A percentile compares a stretch with the other conserved stretches of the same genome.
Conservation (phyloP, 306 rosid species). For the Sicyos baderoa region DNA sequence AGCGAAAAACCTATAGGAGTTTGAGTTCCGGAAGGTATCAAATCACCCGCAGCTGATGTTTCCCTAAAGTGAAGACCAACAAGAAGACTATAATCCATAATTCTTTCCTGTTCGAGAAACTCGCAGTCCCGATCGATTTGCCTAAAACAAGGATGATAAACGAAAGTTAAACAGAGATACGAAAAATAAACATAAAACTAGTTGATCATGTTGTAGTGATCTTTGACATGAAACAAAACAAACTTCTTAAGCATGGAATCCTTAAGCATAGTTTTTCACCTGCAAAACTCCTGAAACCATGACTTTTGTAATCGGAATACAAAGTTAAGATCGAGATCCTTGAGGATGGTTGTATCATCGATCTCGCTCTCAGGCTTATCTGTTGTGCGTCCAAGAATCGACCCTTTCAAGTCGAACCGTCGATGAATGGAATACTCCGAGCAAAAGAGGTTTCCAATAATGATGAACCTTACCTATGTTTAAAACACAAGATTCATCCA, state of each 20-base stretch:
- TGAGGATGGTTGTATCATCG: conserved; percentile 77
- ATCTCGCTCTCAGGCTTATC: conserved; percentile 70
- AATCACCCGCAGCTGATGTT: conserved; percentile 52
- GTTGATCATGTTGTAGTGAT: neutral
- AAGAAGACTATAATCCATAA: conserved; percentile 85
- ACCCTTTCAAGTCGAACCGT: conserved; percentile 83
- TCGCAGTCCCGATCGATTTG: conserved; percentile 86
- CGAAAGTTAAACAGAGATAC: neutral
- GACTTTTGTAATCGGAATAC: conserved; percentile 59
- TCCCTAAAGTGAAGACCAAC: conserved; percentile 81
- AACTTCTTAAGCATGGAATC: neutral
- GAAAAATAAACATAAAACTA: neutral
- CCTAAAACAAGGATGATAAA: conserved; percentile 28
- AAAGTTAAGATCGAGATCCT: conserved; percentile 91
- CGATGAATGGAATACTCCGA: conserved; percentile 57
- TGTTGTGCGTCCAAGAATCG: conserved; percentile 75
- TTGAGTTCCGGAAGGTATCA: conserved; percentile 42
- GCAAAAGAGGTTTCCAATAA: conserved; percentile 84
- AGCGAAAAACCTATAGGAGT: conserved; percentile 43
- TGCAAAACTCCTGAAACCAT: conserved; percentile 73
- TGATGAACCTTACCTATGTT: conserved; percentile 74
- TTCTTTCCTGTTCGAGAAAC: conserved; percentile 81
- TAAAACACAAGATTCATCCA: neutral
- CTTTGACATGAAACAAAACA: neutral
- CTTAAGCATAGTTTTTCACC: conserved; percentile 31